Conservation (phyloP, 1,284 basidiomycete species). For the Irpex lacteus region DNA sequence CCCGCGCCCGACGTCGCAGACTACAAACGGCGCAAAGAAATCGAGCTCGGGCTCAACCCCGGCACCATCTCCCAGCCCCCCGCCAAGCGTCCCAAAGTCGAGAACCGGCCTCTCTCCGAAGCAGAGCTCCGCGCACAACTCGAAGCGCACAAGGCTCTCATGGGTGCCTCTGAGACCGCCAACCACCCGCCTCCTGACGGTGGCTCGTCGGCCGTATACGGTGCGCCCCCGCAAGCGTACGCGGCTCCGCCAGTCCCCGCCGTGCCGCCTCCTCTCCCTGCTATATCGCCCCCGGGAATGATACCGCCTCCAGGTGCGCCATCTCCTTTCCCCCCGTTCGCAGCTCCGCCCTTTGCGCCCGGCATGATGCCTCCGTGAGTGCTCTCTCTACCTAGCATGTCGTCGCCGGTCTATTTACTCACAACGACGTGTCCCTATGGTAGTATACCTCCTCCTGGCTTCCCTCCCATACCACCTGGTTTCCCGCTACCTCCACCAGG, state of each 20-base stretch:
- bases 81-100: slow-evolving; percentile 80
- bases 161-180: slow-evolving; percentile 60
- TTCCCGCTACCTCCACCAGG: slow-evolving; percentile 10
- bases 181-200: slow-evolving; percentile 36
- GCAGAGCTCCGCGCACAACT: slow-evolving; percentile 86
- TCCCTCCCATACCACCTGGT: slow-evolving; percentile 17
- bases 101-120: slow-evolving; percentile 79
- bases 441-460: slow-evolving; percentile 12
- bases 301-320: slow-evolving; percentile 39
- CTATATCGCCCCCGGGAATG: slow-evolving; percentile 32
- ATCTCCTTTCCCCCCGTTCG: slow-evolving; percentile 34
- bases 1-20: slow-evolving; percentile 92
- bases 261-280: slow-evolving; percentile 42
- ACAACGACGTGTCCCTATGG: neutral
- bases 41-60: slow-evolving; percentile 83
- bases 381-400: slow-evolving; percentile 1
- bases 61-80: slow-evolving; percentile 78
- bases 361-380: slow-evolving; percentile 26
- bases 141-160: slow-evolving; percentile 87
- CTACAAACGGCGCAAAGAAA: slow-evolving; percentile 92
- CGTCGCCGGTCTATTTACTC: neutral
- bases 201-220: slow-evolving; percentile 52
- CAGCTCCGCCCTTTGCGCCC: slow-evolving; percentile 21
- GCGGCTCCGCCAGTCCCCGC: slow-evolving; percentile 43
- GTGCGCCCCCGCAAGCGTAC: slow-evolving; percentile 62